Evolutionary conservation across 805 yeast species (phyloP).

Genomic region (Saccharomycopsis fibuligera): DNA sequence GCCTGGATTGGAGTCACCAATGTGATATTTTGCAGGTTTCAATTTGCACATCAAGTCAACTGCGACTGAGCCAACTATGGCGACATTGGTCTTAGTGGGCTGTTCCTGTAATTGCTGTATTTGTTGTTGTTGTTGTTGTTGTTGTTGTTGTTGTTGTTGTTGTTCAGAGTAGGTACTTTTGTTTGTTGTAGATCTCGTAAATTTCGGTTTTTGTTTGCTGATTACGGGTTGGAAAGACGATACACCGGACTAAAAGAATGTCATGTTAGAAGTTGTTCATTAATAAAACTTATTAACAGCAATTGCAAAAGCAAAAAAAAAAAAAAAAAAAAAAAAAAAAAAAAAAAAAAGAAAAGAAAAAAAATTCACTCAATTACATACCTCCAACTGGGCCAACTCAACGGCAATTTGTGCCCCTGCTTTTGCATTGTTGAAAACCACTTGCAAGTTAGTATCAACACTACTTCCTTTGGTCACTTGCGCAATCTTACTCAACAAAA

Average conservation of each 20-base stretch:
- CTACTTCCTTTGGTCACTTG: conserved; percentile 63
- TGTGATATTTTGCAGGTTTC: conserved; percentile 25
- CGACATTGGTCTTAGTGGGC: conserved; percentile 25
- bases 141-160: no score
- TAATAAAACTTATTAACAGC: not conserved
- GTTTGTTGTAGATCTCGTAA: no score
- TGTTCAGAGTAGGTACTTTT: no score
- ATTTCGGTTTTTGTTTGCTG: no score
- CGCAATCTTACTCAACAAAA: conserved; percentile 58
- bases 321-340: not conserved
- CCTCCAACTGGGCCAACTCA: conserved; percentile 38
- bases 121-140: no score
- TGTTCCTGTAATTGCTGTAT: no score
- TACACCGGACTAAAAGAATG: no score
- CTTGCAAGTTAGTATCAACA: conserved; percentile 62
- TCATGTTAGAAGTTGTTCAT: not conserved
- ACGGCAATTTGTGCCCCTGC: conserved; percentile 64
- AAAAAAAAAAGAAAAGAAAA: no score
- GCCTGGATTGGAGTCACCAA: conserved; percentile 74
- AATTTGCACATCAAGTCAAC: conserved; percentile 61
- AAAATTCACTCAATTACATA: conserved; percentile 14
- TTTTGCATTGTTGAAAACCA: conserved; percentile 71
- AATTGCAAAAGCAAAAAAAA: not conserved
- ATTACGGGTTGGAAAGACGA: no score
- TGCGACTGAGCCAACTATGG: conserved; percentile 72